Evolutionary conservation across 2,329 filamentous ascomycete species (phyloP), one percentile per base, ranked within the genome.

Genomic region (Scorias spongiosa): DNA sequence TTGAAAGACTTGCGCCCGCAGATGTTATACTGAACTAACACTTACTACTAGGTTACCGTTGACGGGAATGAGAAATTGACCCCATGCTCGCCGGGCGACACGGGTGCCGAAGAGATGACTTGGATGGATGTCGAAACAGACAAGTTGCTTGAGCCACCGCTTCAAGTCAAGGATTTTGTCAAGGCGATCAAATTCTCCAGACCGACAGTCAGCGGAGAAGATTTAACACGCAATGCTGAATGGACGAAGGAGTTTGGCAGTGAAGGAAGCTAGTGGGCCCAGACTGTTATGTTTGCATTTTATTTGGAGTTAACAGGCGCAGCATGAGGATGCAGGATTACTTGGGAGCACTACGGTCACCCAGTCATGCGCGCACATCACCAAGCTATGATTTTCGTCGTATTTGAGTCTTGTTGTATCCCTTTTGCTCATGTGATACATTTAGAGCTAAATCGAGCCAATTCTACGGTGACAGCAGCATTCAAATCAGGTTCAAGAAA

Each of bases 181-280:
- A 86, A 89, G 62, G 89, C 91, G 1, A 82, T 98, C 57, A 88
- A 86, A 58, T 78, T 80, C 40, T 85, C 85, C 42, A 71, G 91
- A 57, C 91, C 91, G 17, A 96, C 91, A 0, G 91, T 98, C 43
- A 91, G 86, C 42, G 72, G 76, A 42, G 86, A 87, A 42, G 93
- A 98, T 60, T 72, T 98, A 39, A 74, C 78, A 52, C 75, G 77
- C 57, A 95, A 89, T 62, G 73, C 83, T 40, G 87, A 95, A 39
- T 98, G 91, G 91, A 98, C 91, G 9, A 76, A 81, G 56, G 88
- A 96, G 66, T 96, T 96, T 66, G 89, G 89, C 45, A 93, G 86
- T 60, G 89, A 95, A 62, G 89, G 89, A 18, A 36, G 32, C 32
- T 36, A 36, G 15, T 15, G 11, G 32, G 7, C 20, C 20, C 7